Percentiles rank a stretch among this genome's conserved stretches.
Evolutionary conservation across 352 stramenopile genomes (phyloP).

Genomic region (Aphanomyces astaci): DNA sequence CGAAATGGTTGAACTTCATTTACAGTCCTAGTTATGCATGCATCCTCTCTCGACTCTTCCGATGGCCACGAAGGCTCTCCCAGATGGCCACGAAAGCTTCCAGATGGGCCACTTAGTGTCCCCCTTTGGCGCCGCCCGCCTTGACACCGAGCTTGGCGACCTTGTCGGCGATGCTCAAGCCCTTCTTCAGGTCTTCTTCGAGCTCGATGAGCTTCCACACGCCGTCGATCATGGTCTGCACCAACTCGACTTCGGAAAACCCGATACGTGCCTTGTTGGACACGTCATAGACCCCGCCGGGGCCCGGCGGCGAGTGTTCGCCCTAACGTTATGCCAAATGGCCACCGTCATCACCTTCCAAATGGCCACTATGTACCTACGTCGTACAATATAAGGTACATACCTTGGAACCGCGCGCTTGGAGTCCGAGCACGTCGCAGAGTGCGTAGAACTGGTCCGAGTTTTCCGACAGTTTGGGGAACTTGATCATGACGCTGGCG

Average conservation of each 20-base stretch:
- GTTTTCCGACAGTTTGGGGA: conserved; percentile 79
- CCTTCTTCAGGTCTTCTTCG: conserved; percentile 77
- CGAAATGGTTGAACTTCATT: no score
- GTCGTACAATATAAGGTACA: conserved; percentile 16
- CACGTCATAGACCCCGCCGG: conserved; percentile 79
- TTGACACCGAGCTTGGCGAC: not conserved
- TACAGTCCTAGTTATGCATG: no score
- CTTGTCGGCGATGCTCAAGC: conserved; percentile 49
- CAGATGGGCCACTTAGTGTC: not conserved
- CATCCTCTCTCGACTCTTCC: no score
- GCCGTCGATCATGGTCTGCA: conserved; percentile 82
- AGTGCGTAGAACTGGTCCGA: conserved; percentile 73
- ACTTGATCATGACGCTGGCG: conserved; percentile 84
- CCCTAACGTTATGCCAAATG: conserved; percentile 57
- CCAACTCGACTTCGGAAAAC: conserved; percentile 85
- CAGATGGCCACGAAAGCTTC: no score
- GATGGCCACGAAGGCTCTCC: no score
- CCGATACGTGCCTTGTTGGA: conserved; percentile 83
- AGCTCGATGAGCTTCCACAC: conserved; percentile 80
- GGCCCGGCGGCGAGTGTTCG: conserved; percentile 80
- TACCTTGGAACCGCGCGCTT: conserved; percentile 43
- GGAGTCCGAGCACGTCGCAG: conserved; percentile 70
- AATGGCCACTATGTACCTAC: no score
- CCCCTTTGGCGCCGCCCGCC: no score
- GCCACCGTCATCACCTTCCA: no score